phyloP scores from a whole-genome alignment of 306 rosid species.

The Carpinus viminea region DNA sequence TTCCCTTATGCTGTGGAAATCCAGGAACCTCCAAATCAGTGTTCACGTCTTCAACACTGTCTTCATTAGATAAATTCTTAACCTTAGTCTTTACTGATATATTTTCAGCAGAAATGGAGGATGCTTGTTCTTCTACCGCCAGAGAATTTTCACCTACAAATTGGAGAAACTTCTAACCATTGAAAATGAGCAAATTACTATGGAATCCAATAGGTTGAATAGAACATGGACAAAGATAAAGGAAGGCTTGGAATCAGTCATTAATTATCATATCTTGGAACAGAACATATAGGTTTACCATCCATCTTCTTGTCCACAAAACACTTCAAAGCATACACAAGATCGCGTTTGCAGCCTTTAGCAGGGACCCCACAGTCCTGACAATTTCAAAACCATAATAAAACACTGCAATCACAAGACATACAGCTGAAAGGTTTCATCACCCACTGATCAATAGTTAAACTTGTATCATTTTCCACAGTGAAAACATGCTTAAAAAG shows the following conservation, averaged over 20 bases:
- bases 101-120: constrained; percentile 39
- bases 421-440: constrained; percentile 1
- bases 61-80: constrained; percentile 35
- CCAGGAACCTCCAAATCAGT: constrained; percentile 35
- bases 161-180: constrained; percentile 20
- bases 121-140: constrained; percentile 34
- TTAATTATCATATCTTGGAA: not conserved
- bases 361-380: constrained; percentile 74
- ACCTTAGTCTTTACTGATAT: constrained; percentile 28
- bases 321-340: constrained; percentile 69
- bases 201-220: not conserved
- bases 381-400: constrained; percentile 36
- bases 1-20: constrained; percentile 47
- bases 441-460: constrained; percentile 3
- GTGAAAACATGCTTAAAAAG: no score
- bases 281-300: constrained; percentile 41
- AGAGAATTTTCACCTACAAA: constrained; percentile 56
- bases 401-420: constrained; percentile 9
- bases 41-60: constrained; percentile 33
- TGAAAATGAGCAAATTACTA: constrained; percentile 18
- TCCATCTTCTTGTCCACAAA: constrained; percentile 50
- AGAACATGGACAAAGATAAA: constrained; percentile 1
- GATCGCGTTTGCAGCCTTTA: constrained; percentile 78
- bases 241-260: constrained; percentile 1
- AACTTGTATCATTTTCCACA: not conserved